Base-by-base conservation (phyloP, 768 basidiomycete genomes). In the Infundibulicybe gibba region DNA sequence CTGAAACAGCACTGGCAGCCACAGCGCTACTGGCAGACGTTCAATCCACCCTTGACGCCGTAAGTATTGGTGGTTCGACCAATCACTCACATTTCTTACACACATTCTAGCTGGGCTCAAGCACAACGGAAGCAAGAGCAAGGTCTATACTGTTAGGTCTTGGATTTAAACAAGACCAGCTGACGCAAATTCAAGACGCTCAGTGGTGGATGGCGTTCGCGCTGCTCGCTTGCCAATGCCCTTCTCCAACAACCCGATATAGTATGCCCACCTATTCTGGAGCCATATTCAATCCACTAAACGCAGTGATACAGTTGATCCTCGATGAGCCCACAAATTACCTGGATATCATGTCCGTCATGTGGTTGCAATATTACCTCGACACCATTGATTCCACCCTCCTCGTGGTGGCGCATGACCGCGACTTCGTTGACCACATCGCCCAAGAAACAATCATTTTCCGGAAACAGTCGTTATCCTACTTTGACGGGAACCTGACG, bases 381-480 rank as follows among this genome's bases (percentile, higher is more conserved):
- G 59, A 64, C 16, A 67, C 63, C 37, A 61, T 69, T 41, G 61
- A 71, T 37, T 66, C 70, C 15, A 83, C 81, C 0, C 61, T 86
- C n/a, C 70, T 87, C 19, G 61, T 87, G 44, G 77, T 81, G 19
- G 77, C 84, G 0, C 85, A 87, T 53, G 85, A 87, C 58, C 77
- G 79, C 37, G 74, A 71, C 16, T 86, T 88, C 54, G 63, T 81
- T 20, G 74, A 83, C 51, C 63, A 68, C 6, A 74, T 85, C 25
- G 76, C 77, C 2, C 77, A 85, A 12, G 80, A 85, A 54, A 75
- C 77, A 0, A 74, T 87, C 30, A 69, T 79, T n/a, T 68, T 88
- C 33, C 73, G 81, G 4, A 65, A 80, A 40, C 66, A 71, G 47
- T 68, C 60, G 9, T 65, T 88, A 3, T 61, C 63, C 14, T 79